These are phyloP conservation scores for Benincasa hispida DNA, from an alignment of 306 rosid genomes.

Conservation along the genomic window DNA sequence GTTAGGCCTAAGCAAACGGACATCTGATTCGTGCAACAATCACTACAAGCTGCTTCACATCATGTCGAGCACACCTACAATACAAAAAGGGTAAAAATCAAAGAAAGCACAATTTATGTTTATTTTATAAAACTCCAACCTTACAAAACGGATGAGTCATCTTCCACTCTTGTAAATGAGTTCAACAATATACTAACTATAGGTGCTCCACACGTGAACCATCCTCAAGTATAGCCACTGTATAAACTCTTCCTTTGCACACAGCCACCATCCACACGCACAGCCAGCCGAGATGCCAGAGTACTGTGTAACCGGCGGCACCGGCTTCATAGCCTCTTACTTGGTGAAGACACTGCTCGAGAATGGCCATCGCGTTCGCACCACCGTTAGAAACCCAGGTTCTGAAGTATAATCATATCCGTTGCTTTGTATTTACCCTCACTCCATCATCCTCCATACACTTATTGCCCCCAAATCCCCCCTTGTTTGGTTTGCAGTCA, in stretches of 20 bases:
- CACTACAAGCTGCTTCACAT: too few species aligned
- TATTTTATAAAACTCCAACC: neutral
- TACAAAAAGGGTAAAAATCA: neutral
- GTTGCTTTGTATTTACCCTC: neutral
- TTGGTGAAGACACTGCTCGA: slow-evolving; percentile 56
- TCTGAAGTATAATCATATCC: neutral
- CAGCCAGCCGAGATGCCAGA: slow-evolving; percentile 36
- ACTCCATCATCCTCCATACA: neutral
- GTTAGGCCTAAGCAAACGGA: too few species aligned
- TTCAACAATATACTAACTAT: neutral
- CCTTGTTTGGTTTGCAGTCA: neutral
- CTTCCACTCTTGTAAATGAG: neutral
- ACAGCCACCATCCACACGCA: neutral
- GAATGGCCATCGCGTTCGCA: slow-evolving; percentile 48
- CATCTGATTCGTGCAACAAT: too few species aligned
- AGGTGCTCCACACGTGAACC: neutral
- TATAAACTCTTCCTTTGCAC: neutral
- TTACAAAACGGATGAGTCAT: slow-evolving; percentile 1
- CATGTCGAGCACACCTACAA: neutral
- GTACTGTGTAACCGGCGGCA: slow-evolving; percentile 76
- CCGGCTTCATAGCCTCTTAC: slow-evolving; percentile 66
- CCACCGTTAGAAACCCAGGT: slow-evolving; percentile 73
- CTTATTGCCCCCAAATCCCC: neutral
- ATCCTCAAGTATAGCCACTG: neutral
- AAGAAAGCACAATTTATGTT: neutral